Evolutionary conservation across 2,329 filamentous ascomycete species (phyloP).

Genomic region (Chalaropsis ovoidea): DNA sequence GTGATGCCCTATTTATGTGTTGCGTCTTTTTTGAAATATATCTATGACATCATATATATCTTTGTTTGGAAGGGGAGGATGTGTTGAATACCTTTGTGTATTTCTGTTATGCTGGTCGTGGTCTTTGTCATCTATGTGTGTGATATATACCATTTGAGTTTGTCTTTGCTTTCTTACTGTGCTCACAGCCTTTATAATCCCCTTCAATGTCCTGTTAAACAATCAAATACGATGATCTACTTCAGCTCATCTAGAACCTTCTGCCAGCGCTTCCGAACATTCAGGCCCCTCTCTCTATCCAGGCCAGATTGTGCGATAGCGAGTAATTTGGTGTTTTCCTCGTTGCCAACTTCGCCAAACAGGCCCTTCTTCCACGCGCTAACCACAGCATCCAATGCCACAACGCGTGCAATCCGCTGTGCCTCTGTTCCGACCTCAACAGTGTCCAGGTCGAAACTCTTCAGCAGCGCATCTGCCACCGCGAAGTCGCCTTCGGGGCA

Average conservation of each 20-base stretch:
- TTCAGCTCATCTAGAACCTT: conserved; percentile 32
- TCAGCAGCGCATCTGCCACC: conserved; percentile 35
- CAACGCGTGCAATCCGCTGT: conserved; percentile 41
- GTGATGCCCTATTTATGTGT: not conserved
- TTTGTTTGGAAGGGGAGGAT: not conserved
- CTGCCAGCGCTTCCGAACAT: conserved; percentile 39
- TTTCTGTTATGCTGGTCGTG: not conserved
- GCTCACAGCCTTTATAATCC: no score
- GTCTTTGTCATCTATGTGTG: not conserved
- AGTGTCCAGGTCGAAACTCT: conserved; percentile 39
- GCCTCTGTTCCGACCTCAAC: conserved; percentile 42
- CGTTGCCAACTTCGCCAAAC: conserved; percentile 33
- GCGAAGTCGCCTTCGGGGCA: conserved; percentile 27
- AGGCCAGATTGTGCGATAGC: conserved; percentile 33
- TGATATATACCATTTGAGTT: conserved; percentile 6
- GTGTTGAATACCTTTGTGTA: not conserved
- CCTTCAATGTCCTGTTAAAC: not conserved
- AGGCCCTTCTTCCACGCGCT: conserved; percentile 37
- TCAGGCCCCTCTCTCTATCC: conserved; percentile 37
- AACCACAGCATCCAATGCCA: conserved; percentile 36
- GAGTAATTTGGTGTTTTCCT: conserved; percentile 30
- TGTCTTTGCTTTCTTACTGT: not conserved
- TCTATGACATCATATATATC: not conserved
- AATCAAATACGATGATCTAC: not conserved
- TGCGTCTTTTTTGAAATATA: not conserved